These are phyloP conservation scores for Cytospora mali DNA, from an alignment of 2,329 filamentous ascomycete species.

Conservation along the genomic window DNA sequence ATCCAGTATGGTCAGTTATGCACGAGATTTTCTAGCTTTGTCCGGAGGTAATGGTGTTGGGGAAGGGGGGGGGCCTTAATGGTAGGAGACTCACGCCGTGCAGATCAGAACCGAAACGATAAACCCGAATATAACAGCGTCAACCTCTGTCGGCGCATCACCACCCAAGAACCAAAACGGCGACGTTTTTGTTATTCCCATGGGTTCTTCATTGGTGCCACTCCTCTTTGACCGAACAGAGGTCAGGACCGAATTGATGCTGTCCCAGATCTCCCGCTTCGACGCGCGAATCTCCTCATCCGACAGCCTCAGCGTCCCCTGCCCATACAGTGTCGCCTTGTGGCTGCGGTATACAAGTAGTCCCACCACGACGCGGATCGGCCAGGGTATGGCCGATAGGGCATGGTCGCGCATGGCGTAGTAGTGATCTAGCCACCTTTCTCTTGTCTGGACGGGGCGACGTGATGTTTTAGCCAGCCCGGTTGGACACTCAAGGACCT, in stretches of 20 bases:
- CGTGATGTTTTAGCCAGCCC: neutral
- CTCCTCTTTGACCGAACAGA: slow-evolving; percentile 21
- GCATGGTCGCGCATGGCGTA: slow-evolving; percentile 57
- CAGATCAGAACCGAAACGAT: slow-evolving; percentile 54
- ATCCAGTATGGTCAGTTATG: slow-evolving; percentile 15
- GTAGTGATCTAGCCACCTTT: slow-evolving; percentile 64
- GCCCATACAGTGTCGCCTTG: slow-evolving; percentile 52
- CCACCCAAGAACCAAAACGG: slow-evolving; percentile 63
- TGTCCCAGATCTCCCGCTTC: slow-evolving; percentile 56
- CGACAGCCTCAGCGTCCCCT: slow-evolving; percentile 57
- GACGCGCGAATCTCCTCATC: slow-evolving; percentile 51
- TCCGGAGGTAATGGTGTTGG: too few species aligned
- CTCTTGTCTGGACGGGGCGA: slow-evolving; percentile 41
- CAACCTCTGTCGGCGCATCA: slow-evolving; percentile 56
- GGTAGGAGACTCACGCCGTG: slow-evolving; percentile 50
- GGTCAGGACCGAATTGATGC: slow-evolving; percentile 48
- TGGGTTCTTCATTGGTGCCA: neutral
- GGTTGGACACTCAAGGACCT: neutral
- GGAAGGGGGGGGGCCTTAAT: neutral
- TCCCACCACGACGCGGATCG: slow-evolving; percentile 54
- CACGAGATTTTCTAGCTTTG: neutral
- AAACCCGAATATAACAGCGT: slow-evolving; percentile 61
- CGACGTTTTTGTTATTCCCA: slow-evolving; percentile 15
- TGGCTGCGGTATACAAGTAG: slow-evolving; percentile 49
- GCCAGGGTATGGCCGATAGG: slow-evolving; percentile 54